Evolutionary conservation across 331 rosid genomes (phyloP).

Genomic region (Dryas integrifolia): DNA sequence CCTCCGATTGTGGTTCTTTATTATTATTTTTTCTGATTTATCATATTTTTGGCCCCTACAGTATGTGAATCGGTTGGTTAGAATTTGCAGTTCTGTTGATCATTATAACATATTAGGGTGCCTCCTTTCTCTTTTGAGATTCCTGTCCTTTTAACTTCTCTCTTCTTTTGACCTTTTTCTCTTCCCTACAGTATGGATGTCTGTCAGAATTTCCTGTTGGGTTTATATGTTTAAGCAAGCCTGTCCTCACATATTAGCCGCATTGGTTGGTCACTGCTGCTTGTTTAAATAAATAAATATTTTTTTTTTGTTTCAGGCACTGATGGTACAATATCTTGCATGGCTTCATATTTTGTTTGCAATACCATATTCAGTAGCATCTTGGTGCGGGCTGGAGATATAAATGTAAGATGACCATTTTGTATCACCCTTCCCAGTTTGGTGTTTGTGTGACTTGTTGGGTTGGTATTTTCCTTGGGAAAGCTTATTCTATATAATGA

Average conservation of each 20-base stretch:
- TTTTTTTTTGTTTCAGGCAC: constrained; percentile 58
- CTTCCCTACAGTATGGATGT: neutral
- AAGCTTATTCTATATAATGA: neutral
- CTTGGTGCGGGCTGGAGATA: constrained; percentile 61
- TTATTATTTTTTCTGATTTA: neutral
- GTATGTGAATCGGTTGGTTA: neutral
- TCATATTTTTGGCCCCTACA: neutral
- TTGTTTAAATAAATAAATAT: constrained; percentile 7
- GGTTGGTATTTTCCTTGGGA: too few relatives aligned
- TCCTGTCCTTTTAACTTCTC: neutral
- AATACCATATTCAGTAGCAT: constrained; percentile 72
- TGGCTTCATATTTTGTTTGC: constrained; percentile 73
- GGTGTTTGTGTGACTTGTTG: too few relatives aligned
- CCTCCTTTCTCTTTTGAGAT: neutral
- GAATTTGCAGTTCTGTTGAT: constrained; percentile 1
- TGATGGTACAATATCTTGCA: constrained; percentile 73
- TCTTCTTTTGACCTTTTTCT: neutral
- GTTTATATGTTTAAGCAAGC: neutral
- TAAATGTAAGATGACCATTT: constrained; percentile 57
- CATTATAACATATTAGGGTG: neutral
- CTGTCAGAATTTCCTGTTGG: neutral
- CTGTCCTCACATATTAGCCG: neutral
- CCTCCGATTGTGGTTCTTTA: neutral
- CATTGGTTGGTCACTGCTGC: constrained; percentile 11
- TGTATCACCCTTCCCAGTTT: neutral